Base-by-base conservation (phyloP, 2,329 filamentous ascomycete species). In the Chalara sp. region DNA sequence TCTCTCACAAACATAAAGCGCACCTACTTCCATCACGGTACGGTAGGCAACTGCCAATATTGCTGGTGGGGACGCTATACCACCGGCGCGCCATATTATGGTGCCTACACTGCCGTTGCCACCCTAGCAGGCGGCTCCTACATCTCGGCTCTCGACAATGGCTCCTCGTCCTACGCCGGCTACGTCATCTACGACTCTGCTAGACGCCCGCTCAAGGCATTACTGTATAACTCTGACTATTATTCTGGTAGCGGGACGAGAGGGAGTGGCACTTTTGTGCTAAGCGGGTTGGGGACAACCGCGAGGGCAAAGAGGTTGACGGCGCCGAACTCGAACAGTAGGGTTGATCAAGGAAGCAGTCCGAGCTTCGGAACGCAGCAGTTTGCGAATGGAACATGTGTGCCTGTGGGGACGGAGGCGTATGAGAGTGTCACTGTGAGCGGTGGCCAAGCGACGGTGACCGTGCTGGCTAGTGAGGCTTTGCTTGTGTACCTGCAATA, bases 381-480 rank as follows among this genome's bases (percentile, higher is more conserved):
- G 0, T 78, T 76, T 58, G 67, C 59, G 2, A 68, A 78, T 57
- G 72, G 65, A 1, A 72, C 68, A 8, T 79, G 76, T 60, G 61
- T 58, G 5, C 55, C 73, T n/a, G 58, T 58, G 1, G 75, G 75
- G 1, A 63, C 57, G 3, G 72, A 69, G 63, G 67, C 48, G 35
- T 65, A 62, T 35, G 73, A 76, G 60, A 65, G 55, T 6, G 53
- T 61, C 5, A 44, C 48, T 6, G 68, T 72, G 5, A 61, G 55
- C 11, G 60, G 59, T n/a, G 71, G 71, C 1, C 58, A 65, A 41
- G 70, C 65, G 1, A 72, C 66, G 0, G 71, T 75, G 48, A 65
- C 62, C 1, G 50, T 78, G 28, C 62, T 61, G 21, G 75, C 73
- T 5, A 71, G 70, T 6, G 75, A 79, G 59, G 75, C 73, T 5